Evolutionary conservation across 768 basidiomycete species (phyloP).

Genomic region (Podaxis carcinomalis): DNA sequence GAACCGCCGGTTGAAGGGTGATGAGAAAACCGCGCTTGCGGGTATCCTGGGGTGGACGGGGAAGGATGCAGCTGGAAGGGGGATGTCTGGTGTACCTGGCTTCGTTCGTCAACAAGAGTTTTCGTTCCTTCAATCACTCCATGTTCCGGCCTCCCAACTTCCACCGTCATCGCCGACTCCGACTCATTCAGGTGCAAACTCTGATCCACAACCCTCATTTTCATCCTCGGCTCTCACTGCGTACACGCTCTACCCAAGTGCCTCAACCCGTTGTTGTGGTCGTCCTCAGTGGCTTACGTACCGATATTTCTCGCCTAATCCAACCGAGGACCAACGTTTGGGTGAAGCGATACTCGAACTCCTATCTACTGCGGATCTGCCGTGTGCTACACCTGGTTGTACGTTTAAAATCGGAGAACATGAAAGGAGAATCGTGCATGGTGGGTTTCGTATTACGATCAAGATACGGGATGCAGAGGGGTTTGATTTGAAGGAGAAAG

Average conservation of each 20-base stretch:
- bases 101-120: constrained; percentile 59
- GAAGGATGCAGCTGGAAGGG: constrained; percentile 32
- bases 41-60: constrained; percentile 63
- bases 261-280: constrained; percentile 33
- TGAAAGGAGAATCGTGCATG: constrained; percentile 40
- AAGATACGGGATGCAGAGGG: constrained; percentile 14
- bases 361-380: constrained; percentile 24
- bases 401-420: constrained; percentile 34
- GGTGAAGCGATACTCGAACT: constrained; percentile 39
- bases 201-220: background rate
- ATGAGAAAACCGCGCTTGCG: constrained; percentile 49
- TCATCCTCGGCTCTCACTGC: background rate
- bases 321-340: constrained; percentile 30
- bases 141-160: constrained; percentile 22
- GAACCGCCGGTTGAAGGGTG: constrained; percentile 41
- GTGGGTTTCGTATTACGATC: constrained; percentile 27
- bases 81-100: constrained; percentile 46
- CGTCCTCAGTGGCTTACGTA: constrained; percentile 48
- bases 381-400: constrained; percentile 35
- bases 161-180: background rate
- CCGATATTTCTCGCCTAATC: constrained; percentile 35
- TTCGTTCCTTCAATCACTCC: constrained; percentile 44
- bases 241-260: background rate
- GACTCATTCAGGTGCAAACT: background rate
- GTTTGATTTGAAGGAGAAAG: constrained; percentile 6